Evolutionary conservation across 2,329 filamentous ascomycete species (phyloP).

Genomic region (Beauveria sp.): DNA sequence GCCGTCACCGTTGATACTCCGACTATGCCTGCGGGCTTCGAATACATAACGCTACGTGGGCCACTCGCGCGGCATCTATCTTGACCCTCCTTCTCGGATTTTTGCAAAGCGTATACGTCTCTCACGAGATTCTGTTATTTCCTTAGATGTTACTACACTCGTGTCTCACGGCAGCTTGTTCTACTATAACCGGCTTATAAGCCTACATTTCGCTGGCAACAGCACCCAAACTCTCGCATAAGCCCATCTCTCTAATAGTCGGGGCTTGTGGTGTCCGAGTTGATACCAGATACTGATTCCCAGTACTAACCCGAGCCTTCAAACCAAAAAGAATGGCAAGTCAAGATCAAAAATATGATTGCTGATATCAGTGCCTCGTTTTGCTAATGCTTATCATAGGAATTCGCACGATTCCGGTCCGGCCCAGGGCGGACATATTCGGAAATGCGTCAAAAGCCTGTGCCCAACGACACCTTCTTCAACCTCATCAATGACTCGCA

Average conservation of each 20-base stretch:
- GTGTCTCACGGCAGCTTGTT: conserved; percentile 17
- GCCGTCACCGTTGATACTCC: conserved; percentile 1
- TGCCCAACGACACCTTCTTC: conserved; percentile 53
- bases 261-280: not conserved
- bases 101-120: conserved; percentile 11
- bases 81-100: conserved; percentile 9
- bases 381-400: conserved; percentile 19
- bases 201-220: conserved; percentile 30
- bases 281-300: not conserved
- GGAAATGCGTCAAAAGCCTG: conserved; percentile 46
- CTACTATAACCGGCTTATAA: conserved; percentile 10
- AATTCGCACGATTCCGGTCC: conserved; percentile 28
- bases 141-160: conserved; percentile 5
- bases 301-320: conserved; percentile 12
- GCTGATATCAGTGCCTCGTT: not conserved
- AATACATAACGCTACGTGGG: conserved; percentile 10
- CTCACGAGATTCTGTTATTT: conserved; percentile 14
- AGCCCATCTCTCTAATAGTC: not conserved
- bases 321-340: conserved; percentile 25
- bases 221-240: conserved; percentile 18
- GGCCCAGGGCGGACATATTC: conserved; percentile 32
- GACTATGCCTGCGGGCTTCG: not conserved
- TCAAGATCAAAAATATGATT: not conserved
- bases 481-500: conserved; percentile 43
- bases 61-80: conserved; percentile 1